A percentile compares a stretch with the other conserved stretches of the same genome.
These are phyloP conservation scores for Tylopilus vinaceipallidus DNA, from an alignment of 768 basidiomycete species.

Conservation along the genomic window DNA sequence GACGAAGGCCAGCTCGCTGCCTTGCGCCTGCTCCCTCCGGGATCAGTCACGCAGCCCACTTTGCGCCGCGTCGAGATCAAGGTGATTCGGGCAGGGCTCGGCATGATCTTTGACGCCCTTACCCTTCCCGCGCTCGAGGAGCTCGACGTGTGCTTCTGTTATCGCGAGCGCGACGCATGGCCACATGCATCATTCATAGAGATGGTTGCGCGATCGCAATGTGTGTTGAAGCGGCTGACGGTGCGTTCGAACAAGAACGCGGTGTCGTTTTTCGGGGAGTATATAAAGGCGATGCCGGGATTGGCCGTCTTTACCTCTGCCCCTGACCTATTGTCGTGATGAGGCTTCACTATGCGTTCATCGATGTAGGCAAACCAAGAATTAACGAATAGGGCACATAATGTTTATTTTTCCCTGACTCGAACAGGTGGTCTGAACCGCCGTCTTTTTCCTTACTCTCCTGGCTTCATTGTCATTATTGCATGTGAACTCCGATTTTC, in stretches of 20 bases:
- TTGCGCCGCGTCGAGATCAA: slow-evolving; percentile 31
- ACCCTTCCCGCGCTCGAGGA: slow-evolving; percentile 30
- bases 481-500: too few relatives aligned
- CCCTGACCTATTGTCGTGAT: background rate
- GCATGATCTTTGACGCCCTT: slow-evolving; percentile 17
- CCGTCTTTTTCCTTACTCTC: too few relatives aligned
- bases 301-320: slow-evolving; percentile 17
- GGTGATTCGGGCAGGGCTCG: slow-evolving; percentile 26
- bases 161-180: slow-evolving; percentile 28
- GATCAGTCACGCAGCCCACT: slow-evolving; percentile 15
- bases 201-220: slow-evolving; percentile 25
- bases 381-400: too few relatives aligned
- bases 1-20: slow-evolving; percentile 13
- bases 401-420: too few relatives aligned
- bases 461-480: too few relatives aligned
- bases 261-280: slow-evolving; percentile 21
- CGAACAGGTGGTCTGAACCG: too few relatives aligned
- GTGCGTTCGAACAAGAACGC: slow-evolving; percentile 27
- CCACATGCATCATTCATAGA: slow-evolving; percentile 26
- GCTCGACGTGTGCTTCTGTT: slow-evolving; percentile 32
- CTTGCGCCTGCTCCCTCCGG: slow-evolving; percentile 8
- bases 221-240: slow-evolving; percentile 21
- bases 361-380: background rate
- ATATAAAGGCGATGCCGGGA: slow-evolving; percentile 20
- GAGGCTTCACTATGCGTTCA: background rate